Conservation (phyloP, 2,329 filamentous ascomycete species). For the Tolypocladium paradoxum region DNA sequence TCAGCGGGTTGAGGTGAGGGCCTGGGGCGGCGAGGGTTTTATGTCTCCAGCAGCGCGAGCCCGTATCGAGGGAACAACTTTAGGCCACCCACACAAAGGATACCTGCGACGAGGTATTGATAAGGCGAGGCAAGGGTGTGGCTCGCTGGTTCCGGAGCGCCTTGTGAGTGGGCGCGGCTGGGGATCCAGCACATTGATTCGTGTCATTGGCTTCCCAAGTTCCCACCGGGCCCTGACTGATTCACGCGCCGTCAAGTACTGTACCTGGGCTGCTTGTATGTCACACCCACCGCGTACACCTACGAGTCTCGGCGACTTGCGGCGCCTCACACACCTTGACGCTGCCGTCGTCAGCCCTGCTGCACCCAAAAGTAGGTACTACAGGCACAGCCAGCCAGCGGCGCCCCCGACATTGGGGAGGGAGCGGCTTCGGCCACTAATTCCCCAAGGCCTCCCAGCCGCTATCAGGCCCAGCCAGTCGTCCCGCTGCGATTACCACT, state of each 20-base stretch:
- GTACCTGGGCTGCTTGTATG: neutral
- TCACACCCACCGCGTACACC: no score
- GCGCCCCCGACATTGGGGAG: no score
- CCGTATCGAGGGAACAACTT: neutral
- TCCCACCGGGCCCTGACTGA: neutral
- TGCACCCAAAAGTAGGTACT: no score
- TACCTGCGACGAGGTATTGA: slow-evolving; percentile 4
- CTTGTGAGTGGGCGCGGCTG: neutral
- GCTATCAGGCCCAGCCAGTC: neutral
- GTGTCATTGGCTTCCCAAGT: slow-evolving; percentile 1
- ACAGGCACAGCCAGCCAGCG: no score
- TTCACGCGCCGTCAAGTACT: neutral
- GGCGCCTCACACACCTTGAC: neutral
- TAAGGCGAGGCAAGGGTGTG: slow-evolving; percentile 3
- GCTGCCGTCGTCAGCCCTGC: no score
- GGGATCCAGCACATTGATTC: neutral
- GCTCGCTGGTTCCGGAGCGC: slow-evolving; percentile 4
- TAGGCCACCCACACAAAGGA: neutral
- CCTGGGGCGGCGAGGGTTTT: slow-evolving; percentile 11
- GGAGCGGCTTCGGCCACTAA: neutral
- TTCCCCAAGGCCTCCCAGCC: no score
- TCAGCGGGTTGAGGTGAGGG: neutral
- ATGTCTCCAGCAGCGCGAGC: slow-evolving; percentile 5
- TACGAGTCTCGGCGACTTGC: neutral
- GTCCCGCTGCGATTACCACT: neutral